Evolutionary conservation across 2,329 filamentous ascomycete genomes (phyloP), one percentile per base, ranked within the genome.

Genomic region (Neopestalotiopsis clavispora): DNA sequence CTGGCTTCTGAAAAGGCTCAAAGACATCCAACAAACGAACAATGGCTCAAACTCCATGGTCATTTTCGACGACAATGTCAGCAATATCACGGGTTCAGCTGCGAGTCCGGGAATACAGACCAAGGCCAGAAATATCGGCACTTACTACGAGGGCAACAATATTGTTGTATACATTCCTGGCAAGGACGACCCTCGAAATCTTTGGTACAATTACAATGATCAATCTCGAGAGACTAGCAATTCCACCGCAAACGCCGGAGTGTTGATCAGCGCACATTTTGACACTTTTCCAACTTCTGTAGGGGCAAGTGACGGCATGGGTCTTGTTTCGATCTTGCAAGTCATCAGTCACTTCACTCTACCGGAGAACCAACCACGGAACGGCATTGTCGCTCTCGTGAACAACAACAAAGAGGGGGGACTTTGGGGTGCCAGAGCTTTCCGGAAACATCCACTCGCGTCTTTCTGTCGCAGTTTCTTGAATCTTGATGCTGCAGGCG

Each of bases 391-490:
- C 17, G 85, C 94, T 13, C 85, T 98, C 30, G 86, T 97, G 76
- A 98, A 98, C 84, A 97, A 98, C 75, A 94, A 92, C 20, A 95
- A 98, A 76, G 95, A 98, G 78, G 94, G 97, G 75, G 95, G 90
- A 42, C 83, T 98, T 14, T 92, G 96, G 69, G 95, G 95, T 1
- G 94, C 95, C 5, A 88, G 89, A 69, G 94, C 92, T 5, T 97
- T 95, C 76, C 90, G 92, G 45, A 90, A 93, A 74, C 94, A 95
- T 78, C 92, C 94, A 0, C 84, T 97, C 70, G 89, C 93, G 4
- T 88, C 88, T 64, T 91, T 95, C 65, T 87, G 93, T 7, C 91
- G 94, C 76, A 93, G 93, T 0, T 97, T 98, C 77, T 84, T 98
- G 72, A 98, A 98, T 74, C 87, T 98, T 9, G 95, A 98, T 79